Evolutionary conservation across 1,284 basidiomycete genomes (phyloP), one percentile per base, ranked within the genome.

Genomic region (Irpex sp.): DNA sequence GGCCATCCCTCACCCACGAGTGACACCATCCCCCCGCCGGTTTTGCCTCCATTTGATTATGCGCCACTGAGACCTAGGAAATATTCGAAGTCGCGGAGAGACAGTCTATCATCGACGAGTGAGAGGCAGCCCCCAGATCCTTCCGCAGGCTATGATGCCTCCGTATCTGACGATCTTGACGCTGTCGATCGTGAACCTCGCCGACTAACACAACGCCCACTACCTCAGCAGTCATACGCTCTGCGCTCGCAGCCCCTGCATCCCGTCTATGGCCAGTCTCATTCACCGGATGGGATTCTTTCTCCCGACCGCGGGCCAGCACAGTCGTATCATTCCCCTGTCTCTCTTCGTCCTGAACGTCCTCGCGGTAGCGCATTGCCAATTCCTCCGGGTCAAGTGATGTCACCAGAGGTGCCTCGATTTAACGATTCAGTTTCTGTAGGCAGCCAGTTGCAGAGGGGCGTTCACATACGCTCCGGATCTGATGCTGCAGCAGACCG

Each of bases 61-160:
- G 73, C 74, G 11, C 85, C 85, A 47, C 75, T 87, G 63, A 79
- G 81, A 46, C 81, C 81, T n/a, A 50, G 77, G n/a, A 78, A 78
- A 54, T 66, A 67, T 7, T 78, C 82, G 21, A 75, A 81, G 60
- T 87, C 89, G 59, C 81, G 86, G 61, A 84, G 85, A 63, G 86
- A 82, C 65, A 92, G 89, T 68, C 74, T 87, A 58, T 92, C 91
- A 15, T 89, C 90, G 21, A 74, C 82, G 8, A 87, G 86, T 69
- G 88, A 90, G 68, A 83, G 83, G 35, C 75, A 80, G 36, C 78
- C 75, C 9, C 73, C 78, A 6, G 87, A 88, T 61, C 74, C 75
- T 3, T 69, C 77, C 15, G 76, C 80, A 33, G 89, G 88, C 31
- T 90, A 92, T 70, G 90, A 92, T 60, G 87, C 88, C 31, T 85